Percentiles rank a stretch among this genome's conserved stretches.
These are phyloP conservation scores for Dipteronia dyeriana DNA, from an alignment of 345 rosid species.

Conservation along the genomic window DNA sequence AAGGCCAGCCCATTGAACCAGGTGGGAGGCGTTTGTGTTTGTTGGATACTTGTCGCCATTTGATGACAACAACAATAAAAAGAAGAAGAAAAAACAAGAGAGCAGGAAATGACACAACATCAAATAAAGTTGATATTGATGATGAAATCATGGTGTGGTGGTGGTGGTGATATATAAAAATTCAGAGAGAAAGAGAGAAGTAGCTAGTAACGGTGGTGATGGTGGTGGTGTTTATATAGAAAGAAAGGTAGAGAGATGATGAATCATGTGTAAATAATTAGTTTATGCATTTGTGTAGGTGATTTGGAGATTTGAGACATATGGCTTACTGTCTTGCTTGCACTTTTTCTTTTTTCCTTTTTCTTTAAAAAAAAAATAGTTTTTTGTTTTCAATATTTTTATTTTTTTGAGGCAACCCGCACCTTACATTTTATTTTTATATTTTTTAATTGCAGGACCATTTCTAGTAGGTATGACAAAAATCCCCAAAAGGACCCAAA, in stretches of 20 bases:
- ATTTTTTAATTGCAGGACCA: no score
- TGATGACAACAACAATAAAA: conserved; percentile 23
- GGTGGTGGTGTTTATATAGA: conserved; percentile 28
- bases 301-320: conserved; percentile 23
- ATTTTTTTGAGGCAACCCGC: no score
- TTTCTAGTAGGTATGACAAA: no score
- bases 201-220: conserved; percentile 15
- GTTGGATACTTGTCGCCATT: conserved; percentile 35
- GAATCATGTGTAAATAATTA: not conserved
- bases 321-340: conserved; percentile 34
- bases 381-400: not conserved
- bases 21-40: conserved; percentile 61
- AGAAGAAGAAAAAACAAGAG: conserved; percentile 20
- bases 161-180: not conserved
- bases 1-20: conserved; percentile 98
- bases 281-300: not conserved
- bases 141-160: conserved; percentile 30
- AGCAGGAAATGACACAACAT: conserved; percentile 13
- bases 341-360: no score
- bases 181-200: conserved; percentile 5
- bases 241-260: not conserved
- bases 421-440: no score
- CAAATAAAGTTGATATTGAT: conserved; percentile 11
- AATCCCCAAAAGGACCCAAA: no score
- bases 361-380: not conserved